Conservation (phyloP, 1,139 yeast species). For the Sugiyamaella castrensis region DNA sequence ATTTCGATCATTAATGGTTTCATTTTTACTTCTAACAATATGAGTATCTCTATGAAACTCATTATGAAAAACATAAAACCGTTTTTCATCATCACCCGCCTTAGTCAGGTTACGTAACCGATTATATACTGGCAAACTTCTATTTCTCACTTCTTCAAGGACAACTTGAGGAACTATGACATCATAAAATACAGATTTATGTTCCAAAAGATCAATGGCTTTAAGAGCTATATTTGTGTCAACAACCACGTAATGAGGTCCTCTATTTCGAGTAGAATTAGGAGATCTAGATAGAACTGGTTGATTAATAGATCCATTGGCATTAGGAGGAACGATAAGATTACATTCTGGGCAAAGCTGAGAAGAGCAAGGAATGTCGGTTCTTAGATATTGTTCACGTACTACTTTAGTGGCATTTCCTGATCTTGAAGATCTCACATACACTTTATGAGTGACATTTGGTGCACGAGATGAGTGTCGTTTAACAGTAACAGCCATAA, state of each 20-base stretch:
- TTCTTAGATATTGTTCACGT: conserved; percentile 88
- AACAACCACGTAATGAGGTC: conserved; percentile 72
- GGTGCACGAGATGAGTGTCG: neutral
- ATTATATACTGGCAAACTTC: conserved; percentile 84
- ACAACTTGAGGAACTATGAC: conserved; percentile 93
- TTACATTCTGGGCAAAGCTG: conserved; percentile 61
- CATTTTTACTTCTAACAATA: conserved; percentile 59
- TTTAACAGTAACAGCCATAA: conserved; percentile 4
- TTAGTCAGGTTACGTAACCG: conserved; percentile 75
- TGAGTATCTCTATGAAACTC: conserved; percentile 78
- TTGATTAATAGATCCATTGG: conserved; percentile 43
- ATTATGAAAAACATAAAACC: conserved; percentile 90
- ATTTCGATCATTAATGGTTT: conserved; percentile 83
- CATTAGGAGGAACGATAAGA: conserved; percentile 39
- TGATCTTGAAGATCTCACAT: conserved; percentile 75
- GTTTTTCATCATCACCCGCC: conserved; percentile 61
- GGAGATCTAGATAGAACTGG: conserved; percentile 48
- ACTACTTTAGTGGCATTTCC: conserved; percentile 91
- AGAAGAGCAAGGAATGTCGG: conserved; percentile 90
- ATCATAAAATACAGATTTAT: conserved; percentile 72
- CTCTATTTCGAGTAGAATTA: conserved; percentile 53
- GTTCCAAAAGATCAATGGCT: conserved; percentile 88
- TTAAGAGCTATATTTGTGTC: conserved; percentile 88
- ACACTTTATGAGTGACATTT: conserved; percentile 57
- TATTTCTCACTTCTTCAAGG: conserved; percentile 85